These are phyloP conservation scores for Ensete glaucum DNA, from an alignment of 176 grass and related monocot genomes.

Conservation along the genomic window DNA sequence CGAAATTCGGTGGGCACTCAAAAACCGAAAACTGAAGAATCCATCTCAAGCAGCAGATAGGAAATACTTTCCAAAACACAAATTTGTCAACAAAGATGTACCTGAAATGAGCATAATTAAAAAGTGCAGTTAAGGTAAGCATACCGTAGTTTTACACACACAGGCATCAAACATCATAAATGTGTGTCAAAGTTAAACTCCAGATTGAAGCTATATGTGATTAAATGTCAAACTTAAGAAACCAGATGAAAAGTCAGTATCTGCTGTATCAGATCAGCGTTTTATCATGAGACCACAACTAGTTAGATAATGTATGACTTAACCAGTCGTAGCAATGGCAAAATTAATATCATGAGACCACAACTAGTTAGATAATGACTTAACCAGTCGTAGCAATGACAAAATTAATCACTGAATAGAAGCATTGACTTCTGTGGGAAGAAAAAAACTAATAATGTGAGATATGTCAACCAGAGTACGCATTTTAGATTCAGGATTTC, in stretches of 20 bases:
- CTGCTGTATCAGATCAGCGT: not conserved
- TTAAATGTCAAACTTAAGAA: not conserved
- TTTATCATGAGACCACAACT: not conserved
- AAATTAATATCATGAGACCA: not conserved
- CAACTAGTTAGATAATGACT: not conserved
- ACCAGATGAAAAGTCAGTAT: not conserved
- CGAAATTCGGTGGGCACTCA: conserved; percentile 52
- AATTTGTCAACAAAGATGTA: conserved; percentile 83
- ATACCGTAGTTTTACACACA: not conserved
- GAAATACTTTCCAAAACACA: conserved; percentile 91
- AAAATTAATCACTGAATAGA: not conserved
- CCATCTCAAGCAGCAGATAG: conserved; percentile 77
- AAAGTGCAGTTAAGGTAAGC: not conserved
- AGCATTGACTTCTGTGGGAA: not conserved
- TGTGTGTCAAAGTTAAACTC: not conserved
- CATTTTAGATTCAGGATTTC: too few relatives aligned
- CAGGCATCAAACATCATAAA: not conserved
- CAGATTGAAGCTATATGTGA: not conserved
- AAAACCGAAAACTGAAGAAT: conserved; percentile 87
- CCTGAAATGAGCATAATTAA: conserved; percentile 36
- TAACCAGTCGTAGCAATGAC: not conserved
- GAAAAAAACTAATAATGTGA: too few relatives aligned
- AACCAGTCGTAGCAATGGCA: not conserved
- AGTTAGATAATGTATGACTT: not conserved
- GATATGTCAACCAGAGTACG: too few relatives aligned